These are phyloP conservation scores for Thozetella sp. DNA, from an alignment of 495 filamentous ascomycete genomes.

Conservation along the genomic window DNA sequence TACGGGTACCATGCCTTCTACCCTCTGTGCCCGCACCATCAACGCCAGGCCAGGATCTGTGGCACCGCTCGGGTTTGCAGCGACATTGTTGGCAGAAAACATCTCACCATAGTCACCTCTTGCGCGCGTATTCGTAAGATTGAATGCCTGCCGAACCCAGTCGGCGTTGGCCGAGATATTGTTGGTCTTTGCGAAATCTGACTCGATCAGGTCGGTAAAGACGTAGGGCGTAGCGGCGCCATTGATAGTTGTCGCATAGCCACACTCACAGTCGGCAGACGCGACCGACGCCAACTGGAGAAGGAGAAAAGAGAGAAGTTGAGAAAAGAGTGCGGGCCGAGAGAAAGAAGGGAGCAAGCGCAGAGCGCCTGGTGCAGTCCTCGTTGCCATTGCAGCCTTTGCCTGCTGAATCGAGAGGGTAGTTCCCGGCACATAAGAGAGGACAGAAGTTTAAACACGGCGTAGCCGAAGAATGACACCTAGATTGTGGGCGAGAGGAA, in stretches of 20 bases:
- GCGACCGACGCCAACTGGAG: conserved; percentile 9
- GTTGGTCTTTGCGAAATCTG: conserved; percentile 62
- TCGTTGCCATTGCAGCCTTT: too few species aligned
- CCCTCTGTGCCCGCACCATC: conserved; percentile 49
- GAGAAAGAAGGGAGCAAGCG: neutral
- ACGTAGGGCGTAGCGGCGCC: conserved; percentile 40
- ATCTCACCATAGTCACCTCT: conserved; percentile 69
- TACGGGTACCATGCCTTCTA: conserved; percentile 54
- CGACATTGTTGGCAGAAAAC: conserved; percentile 53
- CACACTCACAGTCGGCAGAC: conserved; percentile 68
- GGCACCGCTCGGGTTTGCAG: conserved; percentile 50
- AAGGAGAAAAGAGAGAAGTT: conserved; percentile 14
- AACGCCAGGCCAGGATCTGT: conserved; percentile 61
- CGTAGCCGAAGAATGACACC: too few species aligned
- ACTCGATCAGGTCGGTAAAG: conserved; percentile 71
- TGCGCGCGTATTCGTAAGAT: conserved; percentile 49
- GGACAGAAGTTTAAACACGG: too few species aligned
- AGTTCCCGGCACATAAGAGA: too few species aligned
- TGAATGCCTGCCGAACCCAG: conserved; percentile 68
- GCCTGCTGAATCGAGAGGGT: too few species aligned
- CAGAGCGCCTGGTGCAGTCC: neutral
- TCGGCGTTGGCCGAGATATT: conserved; percentile 50
- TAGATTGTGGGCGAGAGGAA: too few species aligned
- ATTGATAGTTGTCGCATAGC: conserved; percentile 48
- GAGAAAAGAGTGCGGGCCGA: neutral